Percentiles rank a stretch among this genome's conserved stretches.
Evolutionary conservation across 192 early-diverging fungal species (phyloP).

Genomic region (Neocallimastix lanati): DNA sequence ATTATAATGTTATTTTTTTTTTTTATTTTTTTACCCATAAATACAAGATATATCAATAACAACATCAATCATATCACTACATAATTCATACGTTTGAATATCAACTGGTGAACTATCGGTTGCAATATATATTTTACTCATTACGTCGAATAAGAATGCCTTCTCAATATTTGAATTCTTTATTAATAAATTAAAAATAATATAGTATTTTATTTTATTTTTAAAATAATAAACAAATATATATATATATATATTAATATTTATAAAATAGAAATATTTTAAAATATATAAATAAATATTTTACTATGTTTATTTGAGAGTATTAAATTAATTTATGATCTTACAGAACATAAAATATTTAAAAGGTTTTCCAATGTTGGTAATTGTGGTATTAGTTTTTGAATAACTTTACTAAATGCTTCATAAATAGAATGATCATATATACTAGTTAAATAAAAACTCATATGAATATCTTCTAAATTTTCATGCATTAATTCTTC

Average conservation of each 20-base stretch:
- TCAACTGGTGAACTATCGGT: slow-evolving; percentile 85
- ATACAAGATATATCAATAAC: slow-evolving; percentile 64
- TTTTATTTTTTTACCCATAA: slow-evolving; percentile 41
- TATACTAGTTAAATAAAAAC: slow-evolving; percentile 79
- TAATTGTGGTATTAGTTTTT: slow-evolving; percentile 68
- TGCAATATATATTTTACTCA: slow-evolving; percentile 83
- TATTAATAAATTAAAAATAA: no score
- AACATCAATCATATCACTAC: slow-evolving; percentile 87
- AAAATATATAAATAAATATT: no score
- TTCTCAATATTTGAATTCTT: slow-evolving; percentile 92
- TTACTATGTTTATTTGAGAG: no score
- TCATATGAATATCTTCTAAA: slow-evolving; percentile 51
- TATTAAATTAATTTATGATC: slow-evolving; percentile 3
- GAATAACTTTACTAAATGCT: slow-evolving; percentile 84
- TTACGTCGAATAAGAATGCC: slow-evolving; percentile 79
- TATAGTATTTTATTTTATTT: no score
- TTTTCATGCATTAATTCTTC: slow-evolving; percentile 69
- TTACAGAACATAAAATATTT: slow-evolving; percentile 81
- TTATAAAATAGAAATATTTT: no score
- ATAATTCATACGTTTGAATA: slow-evolving; percentile 74
- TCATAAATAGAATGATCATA: slow-evolving; percentile 89
- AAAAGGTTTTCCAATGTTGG: slow-evolving; percentile 75
- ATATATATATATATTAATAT: no score
- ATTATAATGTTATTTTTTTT: no score
- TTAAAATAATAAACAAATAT: no score